These are phyloP conservation scores for Penicillium decumbens DNA, from an alignment of 2,329 filamentous ascomycete species.

Conservation along the genomic window DNA sequence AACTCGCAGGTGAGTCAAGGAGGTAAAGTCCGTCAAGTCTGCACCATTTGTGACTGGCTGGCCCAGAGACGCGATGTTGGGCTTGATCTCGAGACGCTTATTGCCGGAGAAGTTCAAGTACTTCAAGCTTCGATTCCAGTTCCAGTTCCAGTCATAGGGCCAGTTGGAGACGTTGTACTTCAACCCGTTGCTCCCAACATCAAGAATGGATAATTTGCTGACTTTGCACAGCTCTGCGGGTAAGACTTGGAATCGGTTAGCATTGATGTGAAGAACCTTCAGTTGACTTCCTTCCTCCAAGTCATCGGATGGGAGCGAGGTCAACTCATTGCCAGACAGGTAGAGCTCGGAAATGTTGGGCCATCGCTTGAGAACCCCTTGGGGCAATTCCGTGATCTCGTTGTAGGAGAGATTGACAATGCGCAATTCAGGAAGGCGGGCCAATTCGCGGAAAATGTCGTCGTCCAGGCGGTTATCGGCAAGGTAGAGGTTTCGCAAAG, in stretches of 20 bases:
- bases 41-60: constrained; percentile 52
- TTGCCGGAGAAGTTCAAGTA: constrained; percentile 97
- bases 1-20: constrained; percentile 75
- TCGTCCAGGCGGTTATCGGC: constrained; percentile 93
- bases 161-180: constrained; percentile 99
- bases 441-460: constrained; percentile 90
- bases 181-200: constrained; percentile 88
- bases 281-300: constrained; percentile 83
- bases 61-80: constrained; percentile 55
- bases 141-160: constrained; percentile 99
- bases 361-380: constrained; percentile 83
- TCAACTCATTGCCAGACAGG: constrained; percentile 89
- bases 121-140: constrained; percentile 89
- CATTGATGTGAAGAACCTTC: constrained; percentile 90
- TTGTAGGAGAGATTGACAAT: constrained; percentile 95
- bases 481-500: constrained; percentile 75
- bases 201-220: constrained; percentile 82
- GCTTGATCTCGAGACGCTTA: constrained; percentile 86
- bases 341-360: constrained; percentile 87
- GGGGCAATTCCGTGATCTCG: constrained; percentile 84
- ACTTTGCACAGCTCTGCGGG: constrained; percentile 94
- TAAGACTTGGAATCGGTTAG: constrained; percentile 94
- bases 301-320: constrained; percentile 86
- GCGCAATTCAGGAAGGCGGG: constrained; percentile 73
- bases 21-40: constrained; percentile 85